phyloP scores from a whole-genome alignment of 108 stramenopile genomes.

The Nitzschia putrida region DNA sequence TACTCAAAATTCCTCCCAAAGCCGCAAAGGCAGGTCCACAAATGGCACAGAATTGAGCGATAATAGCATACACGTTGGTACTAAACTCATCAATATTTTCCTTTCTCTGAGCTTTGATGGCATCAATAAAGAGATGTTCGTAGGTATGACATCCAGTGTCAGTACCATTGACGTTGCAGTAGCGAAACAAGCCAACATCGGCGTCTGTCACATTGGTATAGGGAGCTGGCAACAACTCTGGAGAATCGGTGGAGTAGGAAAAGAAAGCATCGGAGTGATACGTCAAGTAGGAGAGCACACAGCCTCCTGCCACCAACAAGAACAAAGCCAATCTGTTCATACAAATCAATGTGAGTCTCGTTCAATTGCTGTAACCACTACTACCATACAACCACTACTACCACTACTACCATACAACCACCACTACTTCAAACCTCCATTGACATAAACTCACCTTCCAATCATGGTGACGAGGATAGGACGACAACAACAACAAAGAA shows the following conservation, averaged over 20 bases:
- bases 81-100: background rate
- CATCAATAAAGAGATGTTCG: slow-evolving; percentile 4
- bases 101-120: background rate
- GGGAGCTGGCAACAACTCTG: background rate
- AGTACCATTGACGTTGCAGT: background rate
- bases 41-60: slow-evolving; percentile 16
- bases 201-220: slow-evolving; percentile 7
- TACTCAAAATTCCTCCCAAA: slow-evolving; percentile 4
- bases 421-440: too few species aligned
- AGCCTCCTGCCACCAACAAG: slow-evolving; percentile 7
- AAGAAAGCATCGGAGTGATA: slow-evolving; percentile 2
- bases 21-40: slow-evolving; percentile 14
- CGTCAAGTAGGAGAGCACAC: slow-evolving; percentile 1
- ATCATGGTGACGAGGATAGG: too few species aligned
- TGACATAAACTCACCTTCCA: too few species aligned
- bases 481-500: too few species aligned
- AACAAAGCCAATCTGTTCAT: slow-evolving; percentile 4
- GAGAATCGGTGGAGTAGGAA: background rate
- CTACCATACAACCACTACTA: too few species aligned
- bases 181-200: slow-evolving; percentile 10
- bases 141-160: slow-evolving; percentile 6
- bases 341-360: too few species aligned
- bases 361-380: too few species aligned
- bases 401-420: too few species aligned
- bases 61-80: slow-evolving; percentile 1